Percentiles rank a stretch among this genome's conserved stretches.
Conservation (phyloP, 805 yeast genomes). For the Candida schatavii region DNA sequence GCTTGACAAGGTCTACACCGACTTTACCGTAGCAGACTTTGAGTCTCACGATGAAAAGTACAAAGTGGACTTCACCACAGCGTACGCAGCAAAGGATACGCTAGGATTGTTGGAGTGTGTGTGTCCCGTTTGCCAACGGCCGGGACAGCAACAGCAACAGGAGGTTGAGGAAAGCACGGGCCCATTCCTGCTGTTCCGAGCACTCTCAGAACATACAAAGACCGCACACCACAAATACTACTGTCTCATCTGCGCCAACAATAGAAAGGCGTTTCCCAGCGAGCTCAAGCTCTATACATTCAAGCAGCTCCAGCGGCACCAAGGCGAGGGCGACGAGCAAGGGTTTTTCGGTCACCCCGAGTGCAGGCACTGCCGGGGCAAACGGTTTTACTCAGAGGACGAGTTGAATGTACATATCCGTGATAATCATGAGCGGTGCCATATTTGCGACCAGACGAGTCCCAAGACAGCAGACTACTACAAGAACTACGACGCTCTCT, state of each 20-base stretch:
- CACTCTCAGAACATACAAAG: constrained; percentile 62
- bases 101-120: constrained; percentile 48
- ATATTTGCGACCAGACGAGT: constrained; percentile 72
- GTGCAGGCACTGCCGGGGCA: constrained; percentile 75
- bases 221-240: constrained; percentile 58
- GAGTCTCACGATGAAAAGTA: constrained; percentile 40
- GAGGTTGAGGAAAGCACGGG: too few relatives aligned
- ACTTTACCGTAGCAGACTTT: constrained; percentile 30
- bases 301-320: constrained; percentile 67
- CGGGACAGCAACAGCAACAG: background rate
- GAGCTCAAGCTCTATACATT: constrained; percentile 65
- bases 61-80: constrained; percentile 60
- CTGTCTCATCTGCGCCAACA: constrained; percentile 76
- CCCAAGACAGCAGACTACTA: constrained; percentile 66
- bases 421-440: constrained; percentile 83
- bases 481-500: constrained; percentile 69
- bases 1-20: constrained; percentile 33
- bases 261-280: constrained; percentile 70
- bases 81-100: constrained; percentile 46
- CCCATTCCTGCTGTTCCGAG: constrained; percentile 49
- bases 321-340: constrained; percentile 64
- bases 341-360: constrained; percentile 89
- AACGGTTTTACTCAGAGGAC: constrained; percentile 82
- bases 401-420: constrained; percentile 81
- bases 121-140: constrained; percentile 63